Conservation (phyloP, 345 rosid species). For the Gossypium bickii region DNA sequence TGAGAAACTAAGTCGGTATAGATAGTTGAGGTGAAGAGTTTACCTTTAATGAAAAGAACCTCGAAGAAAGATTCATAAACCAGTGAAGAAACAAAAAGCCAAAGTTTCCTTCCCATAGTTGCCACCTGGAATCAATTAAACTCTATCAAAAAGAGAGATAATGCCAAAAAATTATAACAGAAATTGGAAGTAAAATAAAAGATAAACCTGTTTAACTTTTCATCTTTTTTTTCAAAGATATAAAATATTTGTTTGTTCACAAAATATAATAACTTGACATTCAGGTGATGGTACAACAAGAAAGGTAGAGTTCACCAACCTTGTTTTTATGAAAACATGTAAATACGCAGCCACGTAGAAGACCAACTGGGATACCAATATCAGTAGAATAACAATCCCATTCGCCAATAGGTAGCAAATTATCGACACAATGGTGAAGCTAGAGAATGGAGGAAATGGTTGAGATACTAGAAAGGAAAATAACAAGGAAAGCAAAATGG, state of each 20-base stretch:
- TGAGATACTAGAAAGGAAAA: slow-evolving; percentile 59
- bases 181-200: not conserved
- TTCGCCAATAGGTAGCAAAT: slow-evolving; percentile 77
- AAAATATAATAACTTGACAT: not conserved
- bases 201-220: not conserved
- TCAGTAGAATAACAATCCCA: slow-evolving; percentile 53
- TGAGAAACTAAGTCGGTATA: not conserved
- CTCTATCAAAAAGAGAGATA: not conserved
- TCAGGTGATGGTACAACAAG: not conserved
- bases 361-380: slow-evolving; percentile 55
- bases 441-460: slow-evolving; percentile 65
- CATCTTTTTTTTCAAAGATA: not conserved
- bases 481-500: slow-evolving; percentile 53
- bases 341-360: slow-evolving; percentile 64
- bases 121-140: slow-evolving; percentile 55
- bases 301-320: slow-evolving; percentile 40
- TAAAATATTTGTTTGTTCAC: not conserved
- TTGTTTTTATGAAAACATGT: slow-evolving; percentile 59
- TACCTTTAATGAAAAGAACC: slow-evolving; percentile 68
- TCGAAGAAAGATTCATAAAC: slow-evolving; percentile 57
- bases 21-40: not conserved
- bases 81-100: slow-evolving; percentile 45
- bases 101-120: slow-evolving; percentile 48
- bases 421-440: slow-evolving; percentile 57
- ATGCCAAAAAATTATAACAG: not conserved